These are phyloP conservation scores for Saccharomyces cerevisiae DNA, from an alignment of 805 yeast genomes.

Conservation along the genomic window DNA sequence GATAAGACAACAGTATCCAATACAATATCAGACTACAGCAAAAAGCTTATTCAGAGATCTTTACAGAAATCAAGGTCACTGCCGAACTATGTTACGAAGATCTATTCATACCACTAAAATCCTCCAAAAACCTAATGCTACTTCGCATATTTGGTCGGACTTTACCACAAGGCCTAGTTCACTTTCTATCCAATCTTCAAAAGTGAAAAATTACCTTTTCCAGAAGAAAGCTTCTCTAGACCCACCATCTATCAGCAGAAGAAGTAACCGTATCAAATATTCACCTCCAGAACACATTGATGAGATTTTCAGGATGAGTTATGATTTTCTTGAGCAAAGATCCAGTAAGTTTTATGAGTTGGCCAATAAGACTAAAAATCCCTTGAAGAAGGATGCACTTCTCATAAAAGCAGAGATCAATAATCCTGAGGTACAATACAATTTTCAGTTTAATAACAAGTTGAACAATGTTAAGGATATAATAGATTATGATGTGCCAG, in stretches of 20 bases:
- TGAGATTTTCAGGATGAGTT: constrained; percentile 65
- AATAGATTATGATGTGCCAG: constrained; percentile 65
- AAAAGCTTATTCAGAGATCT: background rate
- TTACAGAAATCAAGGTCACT: background rate
- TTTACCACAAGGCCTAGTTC: constrained; percentile 20
- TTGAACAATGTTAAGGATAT: constrained; percentile 34
- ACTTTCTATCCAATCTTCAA: constrained; percentile 22
- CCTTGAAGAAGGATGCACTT: constrained; percentile 27
- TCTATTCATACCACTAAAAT: constrained; percentile 14
- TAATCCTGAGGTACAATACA: constrained; percentile 82
- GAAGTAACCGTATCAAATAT: constrained; percentile 43
- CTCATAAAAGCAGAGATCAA: constrained; percentile 55
- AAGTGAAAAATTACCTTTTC: constrained; percentile 24
- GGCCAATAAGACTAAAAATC: constrained; percentile 25
- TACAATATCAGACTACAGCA: background rate
- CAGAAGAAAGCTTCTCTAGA: constrained; percentile 27
- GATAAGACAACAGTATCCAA: background rate
- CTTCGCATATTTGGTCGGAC: constrained; percentile 21
- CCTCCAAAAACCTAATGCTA: constrained; percentile 8
- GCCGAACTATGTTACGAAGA: constrained; percentile 16
- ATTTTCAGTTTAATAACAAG: constrained; percentile 40
- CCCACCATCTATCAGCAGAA: constrained; percentile 44
- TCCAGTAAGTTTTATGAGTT: constrained; percentile 34
- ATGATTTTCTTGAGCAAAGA: constrained; percentile 44
- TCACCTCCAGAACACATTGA: constrained; percentile 61